Conservation (phyloP, 768 basidiomycete genomes). For the Kwoniella dendrophila region DNA sequence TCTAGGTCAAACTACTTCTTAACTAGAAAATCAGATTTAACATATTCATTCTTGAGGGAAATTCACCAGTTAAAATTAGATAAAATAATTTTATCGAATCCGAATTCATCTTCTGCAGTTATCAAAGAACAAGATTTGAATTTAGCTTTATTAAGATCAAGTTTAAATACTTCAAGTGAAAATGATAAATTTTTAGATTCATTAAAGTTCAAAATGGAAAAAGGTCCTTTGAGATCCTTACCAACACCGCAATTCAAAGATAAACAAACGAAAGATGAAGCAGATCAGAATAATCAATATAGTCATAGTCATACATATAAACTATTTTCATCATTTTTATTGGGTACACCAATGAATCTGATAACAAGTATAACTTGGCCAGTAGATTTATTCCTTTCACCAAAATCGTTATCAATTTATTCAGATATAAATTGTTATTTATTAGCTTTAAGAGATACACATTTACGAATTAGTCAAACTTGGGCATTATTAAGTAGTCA, state of each 20-base stretch:
- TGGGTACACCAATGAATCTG: constrained; percentile 75
- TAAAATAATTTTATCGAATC: constrained; percentile 68
- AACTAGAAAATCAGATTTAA: constrained; percentile 83
- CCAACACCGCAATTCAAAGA: constrained; percentile 59
- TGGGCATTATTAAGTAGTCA: constrained; percentile 86
- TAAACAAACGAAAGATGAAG: not conserved
- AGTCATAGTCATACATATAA: constrained; percentile 29
- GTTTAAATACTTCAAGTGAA: constrained; percentile 83
- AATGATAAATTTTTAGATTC: constrained; percentile 75
- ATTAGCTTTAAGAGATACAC: constrained; percentile 79
- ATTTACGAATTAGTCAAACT: constrained; percentile 73
- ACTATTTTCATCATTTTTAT: constrained; percentile 65
- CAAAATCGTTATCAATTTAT: constrained; percentile 73
- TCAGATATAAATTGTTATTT: constrained; percentile 78
- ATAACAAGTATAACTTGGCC: constrained; percentile 80
- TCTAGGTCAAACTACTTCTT: constrained; percentile 83
- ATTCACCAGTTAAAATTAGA: constrained; percentile 80
- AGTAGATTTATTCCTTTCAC: constrained; percentile 81
- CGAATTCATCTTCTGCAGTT: constrained; percentile 63
- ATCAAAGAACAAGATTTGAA: constrained; percentile 90
- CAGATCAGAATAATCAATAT: constrained; percentile 1
- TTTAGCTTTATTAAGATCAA: constrained; percentile 80
- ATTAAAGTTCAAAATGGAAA: constrained; percentile 74
- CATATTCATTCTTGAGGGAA: constrained; percentile 78
- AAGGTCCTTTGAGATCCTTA: constrained; percentile 77